These are phyloP conservation scores for Voacanga thouarsii DNA, from an alignment of 257 asterid genomes.

Conservation along the genomic window DNA sequence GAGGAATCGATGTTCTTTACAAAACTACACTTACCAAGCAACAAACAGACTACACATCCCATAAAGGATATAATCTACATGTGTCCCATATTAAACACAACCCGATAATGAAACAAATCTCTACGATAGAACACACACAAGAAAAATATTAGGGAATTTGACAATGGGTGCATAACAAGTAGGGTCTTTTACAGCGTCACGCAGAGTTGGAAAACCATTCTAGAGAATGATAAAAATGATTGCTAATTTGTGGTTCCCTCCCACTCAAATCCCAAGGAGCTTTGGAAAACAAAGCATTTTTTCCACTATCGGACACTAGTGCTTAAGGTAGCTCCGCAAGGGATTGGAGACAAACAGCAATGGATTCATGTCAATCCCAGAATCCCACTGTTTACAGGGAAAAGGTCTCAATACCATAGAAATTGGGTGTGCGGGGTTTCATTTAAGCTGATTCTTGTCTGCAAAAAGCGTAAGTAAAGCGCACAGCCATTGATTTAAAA, in stretches of 20 bases:
- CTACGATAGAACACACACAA: not conserved
- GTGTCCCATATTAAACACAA: not conserved
- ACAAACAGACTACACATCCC: not conserved
- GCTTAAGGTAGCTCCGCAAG: not conserved
- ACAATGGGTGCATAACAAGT: not conserved
- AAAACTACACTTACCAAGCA: not conserved
- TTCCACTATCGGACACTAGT: conserved; percentile 6
- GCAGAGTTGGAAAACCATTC: conserved; percentile 7
- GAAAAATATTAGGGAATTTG: not conserved
- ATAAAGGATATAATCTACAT: not conserved
- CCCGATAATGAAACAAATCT: not conserved
- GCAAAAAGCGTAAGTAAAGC: not conserved
- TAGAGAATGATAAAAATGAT: conserved; percentile 12
- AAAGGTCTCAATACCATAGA: not conserved
- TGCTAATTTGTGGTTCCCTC: conserved; percentile 9
- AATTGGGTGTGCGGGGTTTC: not conserved
- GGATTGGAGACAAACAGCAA: too few relatives aligned
- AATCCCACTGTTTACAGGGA: not conserved
- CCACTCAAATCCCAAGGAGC: conserved; percentile 1
- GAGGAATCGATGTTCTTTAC: not conserved
- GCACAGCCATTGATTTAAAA: conserved; percentile 4
- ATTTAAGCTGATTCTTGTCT: not conserved
- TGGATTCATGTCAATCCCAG: not conserved
- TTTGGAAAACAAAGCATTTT: not conserved
- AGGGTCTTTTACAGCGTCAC: conserved; percentile 6